Evolutionary conservation across 106 monocot species (phyloP).

Genomic region (Hemerocallis citrina): DNA sequence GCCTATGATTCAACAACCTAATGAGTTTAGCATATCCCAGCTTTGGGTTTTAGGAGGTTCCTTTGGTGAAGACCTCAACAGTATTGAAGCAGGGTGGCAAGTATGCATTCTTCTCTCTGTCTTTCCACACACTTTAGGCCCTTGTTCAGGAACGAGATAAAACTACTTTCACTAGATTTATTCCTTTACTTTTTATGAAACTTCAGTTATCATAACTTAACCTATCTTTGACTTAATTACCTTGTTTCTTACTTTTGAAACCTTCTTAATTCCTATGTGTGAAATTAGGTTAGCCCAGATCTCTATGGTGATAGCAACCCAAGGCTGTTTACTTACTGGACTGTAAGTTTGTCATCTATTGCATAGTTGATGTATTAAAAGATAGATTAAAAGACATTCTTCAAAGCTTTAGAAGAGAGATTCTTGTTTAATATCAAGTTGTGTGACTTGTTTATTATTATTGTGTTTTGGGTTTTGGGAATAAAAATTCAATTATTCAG

Average conservation of each 20-base stretch:
- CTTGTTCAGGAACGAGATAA: not conserved
- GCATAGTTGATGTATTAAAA: too few relatives aligned
- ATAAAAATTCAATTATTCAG: constrained; percentile 27
- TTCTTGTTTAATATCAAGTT: not conserved
- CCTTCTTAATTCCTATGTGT: not conserved
- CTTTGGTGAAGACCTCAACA: constrained; percentile 78
- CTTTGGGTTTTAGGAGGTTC: constrained; percentile 79
- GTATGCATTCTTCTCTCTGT: constrained; percentile 8
- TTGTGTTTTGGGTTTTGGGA: not conserved
- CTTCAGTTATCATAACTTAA: not conserved
- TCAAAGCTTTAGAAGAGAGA: not conserved
- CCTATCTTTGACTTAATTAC: too few relatives aligned
- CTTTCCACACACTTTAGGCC: not conserved
- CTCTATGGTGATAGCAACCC: constrained; percentile 81
- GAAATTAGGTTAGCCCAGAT: constrained; percentile 64
- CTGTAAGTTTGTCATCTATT: constrained; percentile 36
- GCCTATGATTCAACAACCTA: constrained; percentile 71
- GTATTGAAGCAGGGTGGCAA: constrained; percentile 96
- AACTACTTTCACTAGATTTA: too few relatives aligned
- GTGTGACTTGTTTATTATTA: not conserved
- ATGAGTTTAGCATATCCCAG: constrained; percentile 93
- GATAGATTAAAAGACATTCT: constrained; percentile 6
- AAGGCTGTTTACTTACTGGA: constrained; percentile 82
- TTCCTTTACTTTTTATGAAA: not conserved
- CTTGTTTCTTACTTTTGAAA: too few relatives aligned